phyloP scores from a whole-genome alignment of 768 basidiomycete species.

The Leccinum disarticulatum region DNA sequence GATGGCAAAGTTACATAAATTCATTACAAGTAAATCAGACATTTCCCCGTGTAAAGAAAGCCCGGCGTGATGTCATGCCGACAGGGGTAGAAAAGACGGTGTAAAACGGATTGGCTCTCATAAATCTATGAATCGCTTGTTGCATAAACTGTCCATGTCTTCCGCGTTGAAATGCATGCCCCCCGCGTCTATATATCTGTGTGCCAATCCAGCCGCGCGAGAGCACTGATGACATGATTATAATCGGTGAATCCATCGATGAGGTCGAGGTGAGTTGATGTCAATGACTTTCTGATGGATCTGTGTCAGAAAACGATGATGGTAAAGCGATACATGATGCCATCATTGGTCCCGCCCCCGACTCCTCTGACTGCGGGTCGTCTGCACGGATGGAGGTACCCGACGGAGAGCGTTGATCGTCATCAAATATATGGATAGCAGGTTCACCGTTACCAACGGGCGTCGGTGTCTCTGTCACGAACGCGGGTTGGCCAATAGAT shows the following conservation, averaged over 20 bases:
- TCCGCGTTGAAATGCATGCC: conserved; percentile 17
- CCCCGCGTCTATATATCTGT: conserved; percentile 16
- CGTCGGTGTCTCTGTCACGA: conserved; percentile 15
- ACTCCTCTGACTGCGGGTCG: conserved; percentile 7
- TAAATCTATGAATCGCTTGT: conserved; percentile 25
- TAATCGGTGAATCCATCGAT: conserved; percentile 29
- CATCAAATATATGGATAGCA: conserved; percentile 7
- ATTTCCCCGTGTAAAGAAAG: conserved; percentile 6
- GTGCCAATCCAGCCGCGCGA: conserved; percentile 9
- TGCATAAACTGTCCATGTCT: conserved; percentile 21
- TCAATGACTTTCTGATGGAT: conserved; percentile 24
- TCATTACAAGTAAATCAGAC: conserved; percentile 16
- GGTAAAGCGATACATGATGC: conserved; percentile 25
- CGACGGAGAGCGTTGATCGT: conserved; percentile 13
- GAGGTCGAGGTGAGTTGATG: conserved; percentile 49
- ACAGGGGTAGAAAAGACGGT: conserved; percentile 15
- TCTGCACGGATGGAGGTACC: conserved; percentile 6
- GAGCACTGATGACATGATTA: conserved; percentile 9
- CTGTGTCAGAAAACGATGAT: conserved; percentile 27
- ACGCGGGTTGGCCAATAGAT: conserved; percentile 16
- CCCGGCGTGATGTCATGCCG: conserved; percentile 3
- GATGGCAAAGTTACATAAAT: conserved; percentile 3
- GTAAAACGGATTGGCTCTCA: conserved; percentile 17
- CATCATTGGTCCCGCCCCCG: conserved; percentile 12
- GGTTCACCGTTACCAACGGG: conserved; percentile 13